Base-by-base conservation (phyloP, 192 early-diverging fungal genomes). In the Mortierella claussenii region DNA sequence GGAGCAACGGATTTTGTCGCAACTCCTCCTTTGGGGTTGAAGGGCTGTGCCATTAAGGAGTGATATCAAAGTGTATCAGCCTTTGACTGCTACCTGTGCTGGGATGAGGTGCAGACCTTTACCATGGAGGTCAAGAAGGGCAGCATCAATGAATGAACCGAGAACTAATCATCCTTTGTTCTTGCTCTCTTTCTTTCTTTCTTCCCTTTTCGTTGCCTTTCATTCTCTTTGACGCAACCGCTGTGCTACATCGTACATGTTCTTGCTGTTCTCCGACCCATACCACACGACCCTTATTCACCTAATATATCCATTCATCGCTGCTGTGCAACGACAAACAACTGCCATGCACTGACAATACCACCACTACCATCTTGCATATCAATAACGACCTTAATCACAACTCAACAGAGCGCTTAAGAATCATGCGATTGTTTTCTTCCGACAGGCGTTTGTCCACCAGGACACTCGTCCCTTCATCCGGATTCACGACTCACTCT, bases 121-220 rank as follows among this genome's bases (percentile, higher is more conserved):
- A n/a, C n/a, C n/a, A n/a, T n/a, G n/a, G n/a, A n/a, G n/a, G n/a
- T n/a, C n/a, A n/a, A n/a, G n/a, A n/a, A n/a, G n/a, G n/a, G n/a
- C n/a, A n/a, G n/a, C n/a, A n/a, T n/a, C n/a, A n/a, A n/a, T n/a
- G n/a, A n/a, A n/a, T n/a, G n/a, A n/a, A n/a, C n/a, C n/a, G n/a
- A n/a, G n/a, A n/a, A 17, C 61, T 64, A 65, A 65, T 53, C 53
- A 65, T 20, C 17, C 40, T 42, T 17, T 17, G 8, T 42, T 42
- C 17, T 42, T 42, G 8, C 40, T 42, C 40, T 42, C 40, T 42
- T 17, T 42, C 40, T 46, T 21, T 20, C 15, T 10, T 4, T 46
- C 45, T 46, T 46, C 21, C 45, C 21, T 21, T 21, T 46, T 7
- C 15, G 15, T 46, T n/a, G n/a, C n/a, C n/a, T n/a, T n/a, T n/a